Evolutionary conservation across 257 asterid species (phyloP), one percentile per base, ranked within the genome.

Genomic region (Salvia hispanica): DNA sequence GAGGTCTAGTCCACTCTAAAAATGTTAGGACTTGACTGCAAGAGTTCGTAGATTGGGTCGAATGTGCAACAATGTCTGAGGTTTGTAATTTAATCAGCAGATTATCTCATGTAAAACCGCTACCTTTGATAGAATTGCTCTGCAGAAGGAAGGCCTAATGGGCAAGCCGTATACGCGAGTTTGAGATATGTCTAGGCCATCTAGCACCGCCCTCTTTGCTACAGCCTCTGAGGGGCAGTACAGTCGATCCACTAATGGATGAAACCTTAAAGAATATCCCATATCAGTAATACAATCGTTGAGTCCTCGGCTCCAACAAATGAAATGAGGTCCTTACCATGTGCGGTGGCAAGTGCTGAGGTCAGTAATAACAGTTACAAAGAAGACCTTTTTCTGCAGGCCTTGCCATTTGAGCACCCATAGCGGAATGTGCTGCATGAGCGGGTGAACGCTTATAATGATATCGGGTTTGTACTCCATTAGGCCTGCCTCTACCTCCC

Each of bases 391-490:
- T 67, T 85, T 90, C 64, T 88, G 93, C 9, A 90, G 82, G 33
- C 93, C 88, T 76, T 93, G 96, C 98, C 98, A 88, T 81, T 88
- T 93, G 40, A 90, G 91, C 79, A 93, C 96, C 90, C 88, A 83
- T 63, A 93, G 39, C n/a, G 98, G 98, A 58, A 93, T 88, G 69
- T 90, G 98, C 73, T 93, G 98, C 98, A 93, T 93, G 21, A 93
- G 92, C 10, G 98, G 98, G 80, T 93, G 98, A n/a, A 93, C 98
- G 15, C 98, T 93, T 44, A 90, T 90, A 74, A 93, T 93, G 57
- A 93, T 85, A 69, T 90, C 96, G 6, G 98, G 98, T 78, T 86
- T 90, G 91, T 82, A 93, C 84, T 93, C 94, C 98, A 93, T 93
- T 46, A 93, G 80, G 15, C 98, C 98, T 21, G 98, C 98, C 76